Conservation (phyloP, 257 asterid genomes). For the Dorcoceras hygrometricum region DNA sequence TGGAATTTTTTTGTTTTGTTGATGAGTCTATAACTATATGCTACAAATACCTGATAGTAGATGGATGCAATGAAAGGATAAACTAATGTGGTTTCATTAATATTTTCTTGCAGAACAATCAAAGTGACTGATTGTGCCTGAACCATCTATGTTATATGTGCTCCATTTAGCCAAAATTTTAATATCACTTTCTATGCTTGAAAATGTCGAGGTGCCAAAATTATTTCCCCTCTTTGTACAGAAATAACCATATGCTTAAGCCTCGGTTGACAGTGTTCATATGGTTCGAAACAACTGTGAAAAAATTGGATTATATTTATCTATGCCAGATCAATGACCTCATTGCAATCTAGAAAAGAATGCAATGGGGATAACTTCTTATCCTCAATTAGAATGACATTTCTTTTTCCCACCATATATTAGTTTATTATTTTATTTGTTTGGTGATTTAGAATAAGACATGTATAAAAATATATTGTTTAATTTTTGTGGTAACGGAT, state of each 20-base stretch:
- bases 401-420: too few species aligned
- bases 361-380: too few species aligned
- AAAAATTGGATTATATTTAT: too few species aligned
- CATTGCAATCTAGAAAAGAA: too few species aligned
- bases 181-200: background rate
- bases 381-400: too few species aligned
- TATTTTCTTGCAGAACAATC: slow-evolving; percentile 7
- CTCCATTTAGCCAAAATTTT: background rate
- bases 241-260: background rate
- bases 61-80: background rate
- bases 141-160: background rate
- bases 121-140: background rate
- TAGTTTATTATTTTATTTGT: too few species aligned
- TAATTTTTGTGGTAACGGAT: too few species aligned
- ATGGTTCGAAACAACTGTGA: background rate
- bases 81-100: background rate
- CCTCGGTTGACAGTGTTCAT: background rate
- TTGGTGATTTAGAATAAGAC: too few species aligned
- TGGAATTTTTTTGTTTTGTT: background rate
- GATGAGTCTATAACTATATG: background rate
- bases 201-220: background rate
- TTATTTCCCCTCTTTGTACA: background rate
- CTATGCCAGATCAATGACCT: too few species aligned
- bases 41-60: background rate
- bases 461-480: too few species aligned